Percentiles rank a stretch among this genome's conserved stretches.
phyloP scores from a whole-genome alignment of 2,329 filamentous ascomycete species.

The Parafenestella ontariensis region DNA sequence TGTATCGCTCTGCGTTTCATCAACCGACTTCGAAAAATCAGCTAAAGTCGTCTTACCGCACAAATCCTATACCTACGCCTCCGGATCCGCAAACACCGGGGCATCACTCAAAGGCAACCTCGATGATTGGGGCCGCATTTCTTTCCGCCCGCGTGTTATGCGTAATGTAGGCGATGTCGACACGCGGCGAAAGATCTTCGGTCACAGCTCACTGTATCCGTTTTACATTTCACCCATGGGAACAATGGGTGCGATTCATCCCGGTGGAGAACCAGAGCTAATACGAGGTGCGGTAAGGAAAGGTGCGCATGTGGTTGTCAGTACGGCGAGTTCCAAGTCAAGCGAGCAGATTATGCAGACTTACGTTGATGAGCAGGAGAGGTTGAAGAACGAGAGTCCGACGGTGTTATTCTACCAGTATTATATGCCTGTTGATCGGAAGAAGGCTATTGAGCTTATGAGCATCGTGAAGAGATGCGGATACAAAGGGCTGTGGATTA shows the following conservation, averaged over 20 bases:
- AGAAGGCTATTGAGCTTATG: conserved; percentile 43
- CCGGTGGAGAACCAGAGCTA: conserved; percentile 47
- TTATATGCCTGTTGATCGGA: conserved; percentile 45
- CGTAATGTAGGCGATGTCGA: conserved; percentile 45
- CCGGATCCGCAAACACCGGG: conserved; percentile 44
- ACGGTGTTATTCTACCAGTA: conserved; percentile 45
- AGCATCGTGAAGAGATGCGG: conserved; percentile 38
- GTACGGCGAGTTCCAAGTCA: conserved; percentile 42
- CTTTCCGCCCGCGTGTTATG: conserved; percentile 46
- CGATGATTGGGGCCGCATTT: conserved; percentile 45
- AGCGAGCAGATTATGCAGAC: conserved; percentile 44
- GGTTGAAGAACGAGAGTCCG: conserved; percentile 34
- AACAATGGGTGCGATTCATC: conserved; percentile 44
- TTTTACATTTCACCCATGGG: conserved; percentile 52
- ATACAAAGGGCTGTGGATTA: conserved; percentile 47
- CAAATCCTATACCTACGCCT: conserved; percentile 45
- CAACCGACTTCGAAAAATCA: conserved; percentile 42
- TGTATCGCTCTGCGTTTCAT: conserved; percentile 38
- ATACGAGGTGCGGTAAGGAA: conserved; percentile 44
- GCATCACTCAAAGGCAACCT: conserved; percentile 41
- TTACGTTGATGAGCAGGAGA: conserved; percentile 33
- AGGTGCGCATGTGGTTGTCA: conserved; percentile 46
- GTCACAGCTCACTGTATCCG: conserved; percentile 41
- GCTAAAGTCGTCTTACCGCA: conserved; percentile 42
- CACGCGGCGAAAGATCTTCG: conserved; percentile 43